phyloP scores from a whole-genome alignment of 2,329 filamentous ascomycete genomes.

The Fusarium clavum region DNA sequence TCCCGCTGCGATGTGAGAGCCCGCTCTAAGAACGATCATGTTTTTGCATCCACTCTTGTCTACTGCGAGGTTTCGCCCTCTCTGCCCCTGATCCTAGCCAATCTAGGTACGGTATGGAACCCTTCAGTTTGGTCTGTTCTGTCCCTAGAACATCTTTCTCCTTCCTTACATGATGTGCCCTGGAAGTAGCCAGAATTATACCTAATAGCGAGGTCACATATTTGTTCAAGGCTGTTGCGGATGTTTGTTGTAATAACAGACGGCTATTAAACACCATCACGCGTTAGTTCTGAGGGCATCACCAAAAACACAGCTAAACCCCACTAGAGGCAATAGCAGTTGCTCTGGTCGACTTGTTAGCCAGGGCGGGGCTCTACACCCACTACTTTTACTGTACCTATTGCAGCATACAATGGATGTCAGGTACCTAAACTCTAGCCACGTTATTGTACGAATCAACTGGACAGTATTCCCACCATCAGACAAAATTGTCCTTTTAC shows the following conservation, averaged over 20 bases:
- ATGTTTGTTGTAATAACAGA: slow-evolving; percentile 2
- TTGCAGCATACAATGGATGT: not conserved
- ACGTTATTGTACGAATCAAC: slow-evolving; percentile 26
- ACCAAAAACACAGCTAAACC: slow-evolving; percentile 6
- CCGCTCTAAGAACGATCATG: slow-evolving; percentile 26
- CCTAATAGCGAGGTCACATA: not conserved
- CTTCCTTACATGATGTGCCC: not conserved
- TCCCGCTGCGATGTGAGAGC: slow-evolving; percentile 38
- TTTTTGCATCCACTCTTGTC: slow-evolving; percentile 20
- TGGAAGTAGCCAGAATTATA: slow-evolving; percentile 7
- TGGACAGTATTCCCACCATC: slow-evolving; percentile 13
- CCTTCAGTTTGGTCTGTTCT: slow-evolving; percentile 24
- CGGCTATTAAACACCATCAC: not conserved
- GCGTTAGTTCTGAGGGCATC: slow-evolving; percentile 3
- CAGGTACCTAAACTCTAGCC: slow-evolving; percentile 12
- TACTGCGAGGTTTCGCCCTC: slow-evolving; percentile 28
- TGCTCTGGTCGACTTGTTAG: slow-evolving; percentile 1
- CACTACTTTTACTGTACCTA: slow-evolving; percentile 1
- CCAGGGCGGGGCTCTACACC: slow-evolving; percentile 12
- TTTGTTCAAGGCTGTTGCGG: slow-evolving; percentile 3
- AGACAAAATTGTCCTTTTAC: not conserved
- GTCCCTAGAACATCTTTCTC: slow-evolving; percentile 20
- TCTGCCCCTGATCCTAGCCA: slow-evolving; percentile 36
- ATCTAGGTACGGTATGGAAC: not conserved
- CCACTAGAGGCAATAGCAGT: not conserved